phyloP scores from a whole-genome alignment of 164 flowering plant species.

The Berberis thunbergii region DNA sequence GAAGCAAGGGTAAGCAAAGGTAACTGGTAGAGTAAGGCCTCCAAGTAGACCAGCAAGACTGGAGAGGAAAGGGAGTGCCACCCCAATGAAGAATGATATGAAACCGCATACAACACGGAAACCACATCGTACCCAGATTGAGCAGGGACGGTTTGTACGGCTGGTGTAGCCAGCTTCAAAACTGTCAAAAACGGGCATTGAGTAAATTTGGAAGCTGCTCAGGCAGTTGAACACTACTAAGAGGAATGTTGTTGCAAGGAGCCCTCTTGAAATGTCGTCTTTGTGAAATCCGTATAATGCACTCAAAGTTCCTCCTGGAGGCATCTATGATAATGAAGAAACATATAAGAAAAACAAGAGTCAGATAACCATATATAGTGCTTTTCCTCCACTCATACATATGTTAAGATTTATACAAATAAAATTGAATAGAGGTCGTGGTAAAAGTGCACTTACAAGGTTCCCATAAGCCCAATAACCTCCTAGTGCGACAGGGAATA shows the following conservation, averaged over 20 bases:
- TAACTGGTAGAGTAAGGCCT: slow-evolving; percentile 94
- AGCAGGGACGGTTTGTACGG: slow-evolving; percentile 97
- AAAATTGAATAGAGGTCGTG: background rate
- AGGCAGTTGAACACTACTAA: slow-evolving; percentile 93
- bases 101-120: slow-evolving; percentile 89
- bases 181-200: slow-evolving; percentile 98
- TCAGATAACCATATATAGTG: background rate
- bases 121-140: slow-evolving; percentile 90
- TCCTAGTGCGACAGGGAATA: slow-evolving; percentile 93
- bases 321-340: slow-evolving; percentile 49
- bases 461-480: slow-evolving; percentile 99
- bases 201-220: slow-evolving; percentile 96
- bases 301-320: slow-evolving; percentile 76
- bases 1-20: slow-evolving; percentile 99
- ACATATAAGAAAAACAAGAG: background rate
- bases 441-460: slow-evolving; percentile 45
- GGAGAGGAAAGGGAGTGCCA: slow-evolving; percentile 94
- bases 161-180: slow-evolving; percentile 95
- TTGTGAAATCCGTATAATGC: slow-evolving; percentile 80
- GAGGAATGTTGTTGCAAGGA: slow-evolving; percentile 83
- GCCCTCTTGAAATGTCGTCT: slow-evolving; percentile 80
- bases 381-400: background rate
- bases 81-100: slow-evolving; percentile 76
- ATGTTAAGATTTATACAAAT: background rate
- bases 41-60: slow-evolving; percentile 93